Percentiles rank a stretch among this genome's conserved stretches.
Evolutionary conservation across 2,329 filamentous ascomycete genomes (phyloP).

Genomic region (Didymella pomorum): DNA sequence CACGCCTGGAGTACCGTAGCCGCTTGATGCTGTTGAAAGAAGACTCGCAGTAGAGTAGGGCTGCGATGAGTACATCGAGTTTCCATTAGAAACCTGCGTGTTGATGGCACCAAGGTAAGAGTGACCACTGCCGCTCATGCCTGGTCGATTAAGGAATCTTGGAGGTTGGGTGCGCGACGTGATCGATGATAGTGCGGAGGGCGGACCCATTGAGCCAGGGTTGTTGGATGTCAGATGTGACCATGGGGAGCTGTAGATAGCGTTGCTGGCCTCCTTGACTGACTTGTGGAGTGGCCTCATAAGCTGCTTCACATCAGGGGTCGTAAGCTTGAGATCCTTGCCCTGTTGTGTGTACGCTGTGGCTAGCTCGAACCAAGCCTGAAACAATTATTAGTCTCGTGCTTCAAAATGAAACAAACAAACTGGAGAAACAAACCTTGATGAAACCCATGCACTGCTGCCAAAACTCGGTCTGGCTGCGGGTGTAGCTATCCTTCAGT

Average conservation of each 20-base stretch:
- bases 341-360: conserved; percentile 47
- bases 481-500: conserved; percentile 80
- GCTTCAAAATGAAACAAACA: conserved; percentile 18
- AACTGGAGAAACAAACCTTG: conserved; percentile 51
- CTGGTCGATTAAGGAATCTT: conserved; percentile 38
- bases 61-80: conserved; percentile 40
- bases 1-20: conserved; percentile 62
- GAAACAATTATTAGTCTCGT: conserved; percentile 44
- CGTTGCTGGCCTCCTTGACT: conserved; percentile 79
- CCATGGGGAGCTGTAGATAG: conserved; percentile 74
- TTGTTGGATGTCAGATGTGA: conserved; percentile 60
- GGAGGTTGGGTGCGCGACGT: conserved; percentile 48
- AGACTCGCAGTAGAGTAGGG: conserved; percentile 40
- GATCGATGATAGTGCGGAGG: conserved; percentile 42
- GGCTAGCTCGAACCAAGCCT: conserved; percentile 73
- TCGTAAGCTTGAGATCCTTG: conserved; percentile 58
- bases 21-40: conserved; percentile 45
- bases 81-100: conserved; percentile 43
- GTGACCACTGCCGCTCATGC: conserved; percentile 33
- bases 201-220: conserved; percentile 38
- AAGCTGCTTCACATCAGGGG: conserved; percentile 73
- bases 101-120: conserved; percentile 49
- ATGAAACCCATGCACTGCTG: conserved; percentile 78
- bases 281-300: conserved; percentile 83
- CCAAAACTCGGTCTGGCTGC: conserved; percentile 70